Evolutionary conservation across 2,329 filamentous ascomycete genomes (phyloP).

Genomic region (Piedraia hortae): DNA sequence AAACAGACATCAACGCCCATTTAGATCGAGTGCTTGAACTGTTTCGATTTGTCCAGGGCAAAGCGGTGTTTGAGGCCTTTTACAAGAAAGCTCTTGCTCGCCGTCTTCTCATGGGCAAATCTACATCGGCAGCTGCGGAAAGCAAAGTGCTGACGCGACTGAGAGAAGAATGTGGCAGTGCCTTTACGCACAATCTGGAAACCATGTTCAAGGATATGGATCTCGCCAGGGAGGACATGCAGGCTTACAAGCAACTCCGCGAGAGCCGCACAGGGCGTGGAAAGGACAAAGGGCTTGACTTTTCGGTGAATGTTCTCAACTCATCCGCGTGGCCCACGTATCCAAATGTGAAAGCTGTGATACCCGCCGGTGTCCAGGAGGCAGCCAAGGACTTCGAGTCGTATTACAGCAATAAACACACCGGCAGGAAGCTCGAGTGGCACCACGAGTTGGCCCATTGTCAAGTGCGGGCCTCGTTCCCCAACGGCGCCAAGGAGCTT

Average conservation of each 20-base stretch:
- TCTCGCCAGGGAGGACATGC: slow-evolving; percentile 74
- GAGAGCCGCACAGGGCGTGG: slow-evolving; percentile 21
- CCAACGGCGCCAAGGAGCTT: slow-evolving; percentile 59
- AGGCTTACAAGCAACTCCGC: slow-evolving; percentile 48
- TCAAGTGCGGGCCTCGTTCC: slow-evolving; percentile 54
- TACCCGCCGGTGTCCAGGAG: slow-evolving; percentile 48
- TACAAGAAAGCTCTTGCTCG: slow-evolving; percentile 95
- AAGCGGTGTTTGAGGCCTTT: slow-evolving; percentile 93
- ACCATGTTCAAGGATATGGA: slow-evolving; percentile 99
- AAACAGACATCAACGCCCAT: slow-evolving; percentile 72
- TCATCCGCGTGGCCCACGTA: slow-evolving; percentile 84
- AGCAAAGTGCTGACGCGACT: slow-evolving; percentile 81
- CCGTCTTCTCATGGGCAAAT: slow-evolving; percentile 68
- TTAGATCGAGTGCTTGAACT: slow-evolving; percentile 79
- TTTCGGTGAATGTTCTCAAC: slow-evolving; percentile 75
- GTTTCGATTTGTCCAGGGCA: slow-evolving; percentile 90
- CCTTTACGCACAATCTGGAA: slow-evolving; percentile 90
- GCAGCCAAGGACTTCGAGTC: slow-evolving; percentile 56
- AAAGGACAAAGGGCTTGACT: slow-evolving; percentile 33
- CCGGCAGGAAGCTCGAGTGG: slow-evolving; percentile 64
- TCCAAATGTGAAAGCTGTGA: slow-evolving; percentile 42
- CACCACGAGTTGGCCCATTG: slow-evolving; percentile 85
- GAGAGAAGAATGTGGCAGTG: slow-evolving; percentile 76
- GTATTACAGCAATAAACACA: slow-evolving; percentile 77
- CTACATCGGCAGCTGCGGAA: slow-evolving; percentile 83